Evolutionary conservation across 106 monocot genomes (phyloP).

Genomic region (Dactylorhiza incarnata): DNA sequence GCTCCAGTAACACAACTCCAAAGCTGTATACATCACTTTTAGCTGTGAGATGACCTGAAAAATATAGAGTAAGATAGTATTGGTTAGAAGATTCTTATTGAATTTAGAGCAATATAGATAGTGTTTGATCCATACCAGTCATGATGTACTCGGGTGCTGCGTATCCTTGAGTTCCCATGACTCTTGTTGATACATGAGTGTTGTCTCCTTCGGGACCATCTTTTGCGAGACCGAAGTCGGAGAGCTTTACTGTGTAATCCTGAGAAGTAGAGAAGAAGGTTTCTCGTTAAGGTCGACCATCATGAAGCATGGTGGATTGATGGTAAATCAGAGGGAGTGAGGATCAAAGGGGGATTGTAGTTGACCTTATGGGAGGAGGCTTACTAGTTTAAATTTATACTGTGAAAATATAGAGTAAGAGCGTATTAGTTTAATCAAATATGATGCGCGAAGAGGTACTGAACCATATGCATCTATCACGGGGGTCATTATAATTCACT

Average conservation of each 20-base stretch:
- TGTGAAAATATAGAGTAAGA: no score
- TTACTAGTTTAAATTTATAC: no score
- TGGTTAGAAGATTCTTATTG: background rate
- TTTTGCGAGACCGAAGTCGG: conserved; percentile 41
- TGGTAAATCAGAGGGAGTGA: no score
- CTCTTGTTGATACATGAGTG: conserved; percentile 35
- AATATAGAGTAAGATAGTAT: background rate
- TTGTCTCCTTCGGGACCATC: conserved; percentile 38
- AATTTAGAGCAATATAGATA: background rate
- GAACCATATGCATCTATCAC: no score
- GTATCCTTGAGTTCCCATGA: conserved; percentile 50
- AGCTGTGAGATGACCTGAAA: conserved; percentile 53
- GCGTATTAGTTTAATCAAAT: no score
- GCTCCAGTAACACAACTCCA: conserved; percentile 70
- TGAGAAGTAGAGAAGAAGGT: background rate
- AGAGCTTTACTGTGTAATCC: conserved; percentile 38
- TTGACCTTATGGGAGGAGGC: no score
- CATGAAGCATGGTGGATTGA: no score
- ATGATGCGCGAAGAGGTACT: no score
- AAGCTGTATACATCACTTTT: conserved; percentile 83
- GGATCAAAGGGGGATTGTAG: no score
- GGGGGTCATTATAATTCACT: no score
- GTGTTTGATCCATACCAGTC: conserved; percentile 22
- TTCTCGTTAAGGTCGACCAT: background rate
- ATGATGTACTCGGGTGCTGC: conserved; percentile 51